Conservation (phyloP, 805 yeast species). For the Cyberlindnera mrakii region DNA sequence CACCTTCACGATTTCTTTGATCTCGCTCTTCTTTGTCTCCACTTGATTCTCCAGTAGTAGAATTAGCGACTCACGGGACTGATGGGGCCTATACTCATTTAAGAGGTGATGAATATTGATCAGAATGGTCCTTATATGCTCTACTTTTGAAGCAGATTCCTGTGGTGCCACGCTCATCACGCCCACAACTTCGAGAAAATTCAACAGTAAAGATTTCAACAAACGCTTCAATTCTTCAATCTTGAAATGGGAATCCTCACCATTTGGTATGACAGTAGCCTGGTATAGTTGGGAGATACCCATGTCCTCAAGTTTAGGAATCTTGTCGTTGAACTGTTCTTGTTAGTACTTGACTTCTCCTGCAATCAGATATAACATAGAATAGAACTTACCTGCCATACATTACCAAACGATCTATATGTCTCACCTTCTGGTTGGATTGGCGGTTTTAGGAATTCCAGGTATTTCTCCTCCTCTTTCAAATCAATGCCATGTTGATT, state of each 20-base stretch:
- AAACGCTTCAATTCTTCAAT: conserved; percentile 74
- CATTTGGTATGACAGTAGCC: conserved; percentile 15
- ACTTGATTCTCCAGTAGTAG: conserved; percentile 68
- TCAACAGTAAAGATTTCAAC: conserved; percentile 69
- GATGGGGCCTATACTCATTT: conserved; percentile 93
- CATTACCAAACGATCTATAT: conserved; percentile 83
- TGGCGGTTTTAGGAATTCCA: conserved; percentile 63
- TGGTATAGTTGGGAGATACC: conserved; percentile 73
- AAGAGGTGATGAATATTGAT: conserved; percentile 88
- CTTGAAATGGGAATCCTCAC: conserved; percentile 39
- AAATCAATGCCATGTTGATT: conserved; percentile 25
- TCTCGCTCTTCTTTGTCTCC: conserved; percentile 52
- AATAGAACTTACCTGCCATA: conserved; percentile 46
- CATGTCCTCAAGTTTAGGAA: conserved; percentile 68
- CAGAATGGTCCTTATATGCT: conserved; percentile 70
- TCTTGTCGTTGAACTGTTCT: conserved; percentile 46
- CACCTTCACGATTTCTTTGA: conserved; percentile 33
- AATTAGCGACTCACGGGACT: conserved; percentile 83
- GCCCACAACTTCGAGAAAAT: conserved; percentile 79
- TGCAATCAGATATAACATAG: not conserved
- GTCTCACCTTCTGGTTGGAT: conserved; percentile 51
- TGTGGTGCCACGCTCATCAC: conserved; percentile 69
- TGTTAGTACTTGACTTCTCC: not conserved
- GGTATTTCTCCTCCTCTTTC: conserved; percentile 33
- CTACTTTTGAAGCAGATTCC: conserved; percentile 56